Base-by-base conservation (phyloP, 192 early-diverging fungal genomes). In the Entomortierella chlamydospora region DNA sequence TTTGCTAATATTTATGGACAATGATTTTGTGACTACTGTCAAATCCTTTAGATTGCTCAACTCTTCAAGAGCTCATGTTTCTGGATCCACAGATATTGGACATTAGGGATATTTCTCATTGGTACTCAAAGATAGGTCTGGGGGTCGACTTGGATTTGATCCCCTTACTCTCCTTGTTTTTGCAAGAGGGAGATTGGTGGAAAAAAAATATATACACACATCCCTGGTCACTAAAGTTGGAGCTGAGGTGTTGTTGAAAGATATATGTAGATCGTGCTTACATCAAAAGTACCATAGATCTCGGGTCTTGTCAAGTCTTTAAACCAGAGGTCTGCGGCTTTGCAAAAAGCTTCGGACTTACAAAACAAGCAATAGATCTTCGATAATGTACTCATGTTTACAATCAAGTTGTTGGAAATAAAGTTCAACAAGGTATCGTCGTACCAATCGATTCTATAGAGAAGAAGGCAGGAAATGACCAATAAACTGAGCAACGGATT, bases 401-500 rank as follows among this genome's bases (percentile, higher is more conserved):
- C 17, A n/a, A 2, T 41, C 41, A 67, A 25, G 54, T 56, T 18
- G 0, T 55, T 28, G 18, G 52, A 5, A 20, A 70, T n/a, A 26
- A 31, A 54, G 23, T 20, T 4, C 34, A 70, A 0, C 41, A 57
- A 52, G 4, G 15, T 18, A 23, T 25, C 43, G 26, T 25, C 52
- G 0, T 18, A 37, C 4, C 39, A 23, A 23, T 25, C 39, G 7
- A 5, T 13, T 10, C 34, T 31, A 23, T n/a, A 23, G 37, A 26
- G 11, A 10, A 25, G 49, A 33, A 20, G 13, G 43, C 33, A 22
- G 9, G 59, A 45, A 49, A 57, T 56, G 17, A 22, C 25, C 4
- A 71, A 29, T 17, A 39, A 28, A 4, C 31, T 22, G 25, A 71
- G 53, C 28, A 31, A 11, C 5, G 60, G 69, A 26, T 63, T 63